Base-by-base conservation (phyloP, 768 basidiomycete species). In the Hericium erinaceus region DNA sequence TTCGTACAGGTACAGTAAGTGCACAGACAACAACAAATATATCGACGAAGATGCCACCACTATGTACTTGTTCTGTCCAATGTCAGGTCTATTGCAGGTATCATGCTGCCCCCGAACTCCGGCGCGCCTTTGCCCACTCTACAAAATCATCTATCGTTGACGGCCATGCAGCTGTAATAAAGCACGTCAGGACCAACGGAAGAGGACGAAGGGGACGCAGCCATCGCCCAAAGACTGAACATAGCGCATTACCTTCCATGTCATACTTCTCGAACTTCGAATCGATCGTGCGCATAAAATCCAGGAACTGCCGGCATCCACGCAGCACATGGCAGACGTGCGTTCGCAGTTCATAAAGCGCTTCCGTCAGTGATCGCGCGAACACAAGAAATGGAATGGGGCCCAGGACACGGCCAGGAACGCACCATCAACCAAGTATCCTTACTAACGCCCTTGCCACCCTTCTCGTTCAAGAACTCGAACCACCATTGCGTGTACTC, bases 371-470 rank as follows among this genome's bases (percentile, higher is more conserved):
- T 28, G 33, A 20, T 37, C 18, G 15, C 22, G 44, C 26, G 10
- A 26, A 20, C n/a, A 52, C 18, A 50, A 18, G 28, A 6, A 16
- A 50, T 33, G 9, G 20, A 57, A 51, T 41, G 8, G 6, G 33
- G 6, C 33, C 33, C 33, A 33, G 33, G 33, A 33, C 33, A 8
- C 9, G 33, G 33, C 33, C 33, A 33, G 33, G 33, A 13, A 72
- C 83, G 46, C 52, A 89, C 91, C 90, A 93, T 92, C 54, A 77
- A 70, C 92, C 91, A 93, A 16, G 88, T 89, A 72, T 92, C 92
- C 72, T 88, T 90, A 72, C 89, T 92, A 37, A 95, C 79, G 4
- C 89, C 91, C 66, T 87, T 87, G 20, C 75, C 75, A 1, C 82
- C 83, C 61, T 80, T 84, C 66, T 79, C 73, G 37, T 67, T 71